Evolutionary conservation across 192 early-diverging fungal genomes (phyloP).

Genomic region (Coemansia sp.): DNA sequence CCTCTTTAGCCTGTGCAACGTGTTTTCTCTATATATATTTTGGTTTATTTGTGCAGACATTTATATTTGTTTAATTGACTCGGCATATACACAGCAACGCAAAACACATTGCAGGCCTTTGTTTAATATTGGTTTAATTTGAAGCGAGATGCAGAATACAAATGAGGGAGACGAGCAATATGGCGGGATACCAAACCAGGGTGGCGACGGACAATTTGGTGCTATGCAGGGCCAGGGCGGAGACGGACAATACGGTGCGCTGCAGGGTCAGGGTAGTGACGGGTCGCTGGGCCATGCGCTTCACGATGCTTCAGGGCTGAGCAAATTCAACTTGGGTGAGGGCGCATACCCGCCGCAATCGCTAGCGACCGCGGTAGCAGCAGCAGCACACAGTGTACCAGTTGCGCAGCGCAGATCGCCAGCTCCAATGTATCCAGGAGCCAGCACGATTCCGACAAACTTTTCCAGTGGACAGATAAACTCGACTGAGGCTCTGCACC

Average conservation of each 20-base stretch:
- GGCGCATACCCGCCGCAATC: constrained; percentile 30
- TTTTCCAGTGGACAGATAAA: constrained; percentile 53
- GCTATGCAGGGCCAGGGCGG: background rate
- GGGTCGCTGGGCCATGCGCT: constrained; percentile 17
- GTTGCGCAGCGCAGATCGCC: constrained; percentile 23
- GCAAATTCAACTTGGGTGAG: constrained; percentile 32
- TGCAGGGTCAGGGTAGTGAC: constrained; percentile 7
- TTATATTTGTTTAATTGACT: background rate
- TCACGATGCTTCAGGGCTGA: constrained; percentile 23
- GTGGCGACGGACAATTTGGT: background rate
- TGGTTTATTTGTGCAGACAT: background rate
- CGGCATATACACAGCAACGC: background rate
- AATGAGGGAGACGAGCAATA: constrained; percentile 23
- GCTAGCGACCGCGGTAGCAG: constrained; percentile 35
- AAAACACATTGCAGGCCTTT: background rate
- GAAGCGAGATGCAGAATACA: constrained; percentile 25
- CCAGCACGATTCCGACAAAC: constrained; percentile 52
- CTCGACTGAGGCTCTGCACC: constrained; percentile 45
- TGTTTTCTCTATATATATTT: background rate
- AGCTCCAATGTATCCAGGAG: constrained; percentile 50
- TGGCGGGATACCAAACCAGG: constrained; percentile 14
- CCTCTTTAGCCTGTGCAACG: constrained; percentile 4
- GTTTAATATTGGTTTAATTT: background rate
- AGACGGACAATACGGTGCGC: background rate
- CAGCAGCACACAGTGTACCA: constrained; percentile 20